Evolutionary conservation across 345 rosid genomes (phyloP), one percentile per base, ranked within the genome.

Genomic region (Heritiera fomes): DNA sequence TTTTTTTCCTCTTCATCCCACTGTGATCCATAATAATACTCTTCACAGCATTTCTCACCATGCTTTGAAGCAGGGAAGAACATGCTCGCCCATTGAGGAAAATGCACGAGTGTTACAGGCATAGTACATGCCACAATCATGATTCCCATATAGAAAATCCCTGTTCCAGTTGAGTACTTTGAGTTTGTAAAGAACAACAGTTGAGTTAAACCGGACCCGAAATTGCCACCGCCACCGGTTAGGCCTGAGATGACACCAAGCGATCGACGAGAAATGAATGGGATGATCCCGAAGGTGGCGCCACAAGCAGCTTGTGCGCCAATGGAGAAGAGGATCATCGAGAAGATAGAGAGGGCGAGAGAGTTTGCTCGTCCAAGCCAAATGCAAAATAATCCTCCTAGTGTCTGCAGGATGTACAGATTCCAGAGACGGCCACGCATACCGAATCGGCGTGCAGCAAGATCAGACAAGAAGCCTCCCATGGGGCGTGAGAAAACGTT

Each of bases 31-130:
- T 89, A 91, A 66, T 89, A 91, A 20, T 80, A 76, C 73, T 81
- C 91, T 55, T 75, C 91, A 7, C 80, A 83, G 14, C 78, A 79
- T 77, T 80, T 88, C 47, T 80, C 84, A 10, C 43, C 62, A 50
- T 88, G 83, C 67, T 64, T 78, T 0, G 85, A 73, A 0, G 92
- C 85, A 23, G 87, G 81, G 28, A 87, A 84, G 9, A 91, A 86
- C 91, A 91, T 91, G 76, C 91, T 89, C 30, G 90, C 89, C 92
- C 94, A 89, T 28, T 91, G 90, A 2, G 90, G 92, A 63, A 89
- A 89, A 78, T 89, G 90, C 50, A 91, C 60, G 1, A 82, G 53
- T 0, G 83, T 20, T 45, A 87, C 87, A 4, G 88, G 90, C 43
- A 89, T 68, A 3, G 91, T 91, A 61, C 90, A 88, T 13, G 80